phyloP scores from a whole-genome alignment of 1,284 basidiomycete genomes.

The Schizophyllum amplum region DNA sequence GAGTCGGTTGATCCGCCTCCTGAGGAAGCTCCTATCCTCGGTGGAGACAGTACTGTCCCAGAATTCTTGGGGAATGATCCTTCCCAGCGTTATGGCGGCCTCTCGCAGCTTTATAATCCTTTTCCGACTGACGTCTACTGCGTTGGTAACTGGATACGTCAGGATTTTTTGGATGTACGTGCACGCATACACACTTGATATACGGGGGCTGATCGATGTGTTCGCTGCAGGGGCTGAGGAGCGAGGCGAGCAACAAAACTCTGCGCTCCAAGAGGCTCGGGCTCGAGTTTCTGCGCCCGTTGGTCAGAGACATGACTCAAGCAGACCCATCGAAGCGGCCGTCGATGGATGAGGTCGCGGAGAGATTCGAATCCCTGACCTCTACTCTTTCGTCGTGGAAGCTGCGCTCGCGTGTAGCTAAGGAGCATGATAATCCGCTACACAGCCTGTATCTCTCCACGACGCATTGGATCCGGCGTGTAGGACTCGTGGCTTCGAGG shows the following conservation, averaged over 20 bases:
- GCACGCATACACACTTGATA: too few relatives aligned
- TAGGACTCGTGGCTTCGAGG: neutral
- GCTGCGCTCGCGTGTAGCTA: conserved; percentile 14
- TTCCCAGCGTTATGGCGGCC: too few relatives aligned
- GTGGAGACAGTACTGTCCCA: conserved; percentile 27
- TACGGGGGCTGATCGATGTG: too few relatives aligned
- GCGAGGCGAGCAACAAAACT: neutral
- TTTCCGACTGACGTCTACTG: conserved; percentile 1
- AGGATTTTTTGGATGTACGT: neutral
- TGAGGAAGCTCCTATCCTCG: conserved; percentile 24
- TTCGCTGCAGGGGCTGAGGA: neutral
- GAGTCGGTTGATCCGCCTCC: conserved; percentile 12
- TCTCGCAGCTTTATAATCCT: neutral
- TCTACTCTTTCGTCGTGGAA: conserved; percentile 11
- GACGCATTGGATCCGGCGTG: neutral
- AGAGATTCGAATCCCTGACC: conserved; percentile 15
- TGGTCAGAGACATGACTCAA: conserved; percentile 24
- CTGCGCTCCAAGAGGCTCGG: too few relatives aligned
- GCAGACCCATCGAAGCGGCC: conserved; percentile 23
- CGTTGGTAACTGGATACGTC: neutral
- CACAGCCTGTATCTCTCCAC: neutral
- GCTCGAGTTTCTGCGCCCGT: conserved; percentile 24
- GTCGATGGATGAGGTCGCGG: conserved; percentile 25
- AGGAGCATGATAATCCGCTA: neutral
- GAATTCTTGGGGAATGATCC: too few relatives aligned